Conservation (phyloP, 106 monocot genomes). For the Posidonia australis region DNA sequence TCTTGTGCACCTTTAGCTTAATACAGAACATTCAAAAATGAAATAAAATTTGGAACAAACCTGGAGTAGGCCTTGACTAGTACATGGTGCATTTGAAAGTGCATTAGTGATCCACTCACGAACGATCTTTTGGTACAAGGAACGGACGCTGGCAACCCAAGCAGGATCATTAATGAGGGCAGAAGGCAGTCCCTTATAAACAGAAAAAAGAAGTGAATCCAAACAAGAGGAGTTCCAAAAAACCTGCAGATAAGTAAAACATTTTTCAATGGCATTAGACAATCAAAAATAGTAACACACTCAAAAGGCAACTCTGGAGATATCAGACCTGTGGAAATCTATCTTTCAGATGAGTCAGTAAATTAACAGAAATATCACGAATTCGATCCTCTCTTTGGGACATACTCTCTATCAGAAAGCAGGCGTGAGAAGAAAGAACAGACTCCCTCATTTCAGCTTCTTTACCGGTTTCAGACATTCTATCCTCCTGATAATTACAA, state of each 20-base stretch:
- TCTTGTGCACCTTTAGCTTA: too few species aligned
- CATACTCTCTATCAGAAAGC: constrained; percentile 92
- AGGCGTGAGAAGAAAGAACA: constrained; percentile 76
- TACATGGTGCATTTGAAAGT: constrained; percentile 93
- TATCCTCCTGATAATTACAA: constrained; percentile 61
- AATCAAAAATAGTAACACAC: not conserved
- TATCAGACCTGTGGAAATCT: constrained; percentile 74
- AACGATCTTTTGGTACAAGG: constrained; percentile 81
- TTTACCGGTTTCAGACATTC: constrained; percentile 70
- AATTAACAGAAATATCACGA: constrained; percentile 72
- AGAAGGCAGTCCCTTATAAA: constrained; percentile 76
- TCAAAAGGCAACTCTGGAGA: not conserved
- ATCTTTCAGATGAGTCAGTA: constrained; percentile 76
- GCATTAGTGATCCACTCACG: constrained; percentile 90
- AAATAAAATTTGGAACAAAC: constrained; percentile 32
- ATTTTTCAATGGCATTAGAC: not conserved
- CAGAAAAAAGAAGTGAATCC: constrained; percentile 87
- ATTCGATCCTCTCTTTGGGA: constrained; percentile 94
- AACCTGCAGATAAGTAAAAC: constrained; percentile 40
- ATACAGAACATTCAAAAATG: too few species aligned
- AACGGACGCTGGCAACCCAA: constrained; percentile 77
- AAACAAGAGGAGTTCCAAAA: constrained; percentile 89
- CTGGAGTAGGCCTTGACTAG: constrained; percentile 91
- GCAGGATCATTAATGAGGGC: constrained; percentile 81
- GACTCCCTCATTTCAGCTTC: constrained; percentile 69